Evolutionary conservation across 129 eudicot genomes (phyloP).

Genomic region (Escallonia herrerae): DNA sequence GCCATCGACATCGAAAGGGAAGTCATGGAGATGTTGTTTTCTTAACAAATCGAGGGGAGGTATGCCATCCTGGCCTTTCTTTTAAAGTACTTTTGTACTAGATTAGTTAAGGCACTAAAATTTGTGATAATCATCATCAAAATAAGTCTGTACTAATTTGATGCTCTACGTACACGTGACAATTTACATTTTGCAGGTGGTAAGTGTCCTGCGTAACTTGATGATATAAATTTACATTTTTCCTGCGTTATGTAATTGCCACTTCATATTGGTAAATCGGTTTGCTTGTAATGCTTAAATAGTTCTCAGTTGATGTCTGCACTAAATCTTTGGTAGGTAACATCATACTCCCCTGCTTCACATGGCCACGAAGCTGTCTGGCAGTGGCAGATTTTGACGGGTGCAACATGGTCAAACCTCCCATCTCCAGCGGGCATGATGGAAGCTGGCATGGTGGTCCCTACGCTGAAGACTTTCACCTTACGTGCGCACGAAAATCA

Average conservation of each 20-base stretch:
- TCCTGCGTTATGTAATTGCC: no score
- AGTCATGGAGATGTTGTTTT: slow-evolving; percentile 96
- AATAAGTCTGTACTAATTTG: no score
- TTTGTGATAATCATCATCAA: no score
- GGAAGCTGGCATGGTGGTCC: slow-evolving; percentile 73
- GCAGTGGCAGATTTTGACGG: slow-evolving; percentile 95
- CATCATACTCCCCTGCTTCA: slow-evolving; percentile 80
- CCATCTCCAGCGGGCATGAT: slow-evolving; percentile 89
- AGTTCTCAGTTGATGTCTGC: neutral
- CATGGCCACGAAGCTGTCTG: slow-evolving; percentile 90
- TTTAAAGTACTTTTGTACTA: no score
- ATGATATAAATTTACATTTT: no score
- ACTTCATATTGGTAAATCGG: no score
- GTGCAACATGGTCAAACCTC: slow-evolving; percentile 98
- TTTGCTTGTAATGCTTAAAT: no score
- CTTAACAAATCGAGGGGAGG: slow-evolving; percentile 94
- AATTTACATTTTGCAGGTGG: neutral
- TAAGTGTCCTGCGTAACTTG: no score
- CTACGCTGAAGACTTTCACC: slow-evolving; percentile 66
- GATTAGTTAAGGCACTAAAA: no score
- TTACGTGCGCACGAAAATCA: slow-evolving; percentile 70
- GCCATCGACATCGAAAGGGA: slow-evolving; percentile 79
- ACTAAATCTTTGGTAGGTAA: slow-evolving; percentile 43
- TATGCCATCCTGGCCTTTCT: slow-evolving; percentile 13
- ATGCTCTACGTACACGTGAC: no score